phyloP scores from a whole-genome alignment of 768 basidiomycete species.

The Gloeophyllum trabeum region DNA sequence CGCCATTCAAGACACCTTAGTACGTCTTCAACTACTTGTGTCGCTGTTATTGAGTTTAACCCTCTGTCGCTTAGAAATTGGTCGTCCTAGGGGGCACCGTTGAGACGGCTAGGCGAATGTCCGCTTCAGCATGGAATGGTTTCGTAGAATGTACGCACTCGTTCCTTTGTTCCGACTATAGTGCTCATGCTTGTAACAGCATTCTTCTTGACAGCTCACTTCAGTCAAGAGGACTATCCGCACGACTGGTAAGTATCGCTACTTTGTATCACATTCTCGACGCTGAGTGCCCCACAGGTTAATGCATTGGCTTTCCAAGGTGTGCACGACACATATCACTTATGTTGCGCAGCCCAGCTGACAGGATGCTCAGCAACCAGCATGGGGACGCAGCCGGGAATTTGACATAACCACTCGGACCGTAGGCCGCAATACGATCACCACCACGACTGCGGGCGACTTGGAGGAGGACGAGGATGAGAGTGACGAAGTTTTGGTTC shows the following conservation, averaged over 20 bases:
- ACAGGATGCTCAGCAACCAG: constrained; percentile 56
- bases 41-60: background rate
- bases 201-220: constrained; percentile 85
- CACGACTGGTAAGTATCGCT: constrained; percentile 56
- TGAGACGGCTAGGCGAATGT: constrained; percentile 73
- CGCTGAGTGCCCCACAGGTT: constrained; percentile 36
- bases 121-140: constrained; percentile 80
- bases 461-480: constrained; percentile 70
- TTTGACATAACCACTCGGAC: constrained; percentile 85
- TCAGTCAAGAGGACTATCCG: constrained; percentile 80
- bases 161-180: background rate
- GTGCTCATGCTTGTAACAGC: constrained; percentile 27
- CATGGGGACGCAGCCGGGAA: constrained; percentile 81
- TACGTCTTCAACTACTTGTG: constrained; percentile 19
- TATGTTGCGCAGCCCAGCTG: constrained; percentile 1
- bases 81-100: constrained; percentile 87
- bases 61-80: constrained; percentile 45
- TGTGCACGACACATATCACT: constrained; percentile 16
- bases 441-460: constrained; percentile 61
- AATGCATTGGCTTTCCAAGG: constrained; percentile 87
- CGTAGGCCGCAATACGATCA: constrained; percentile 50
- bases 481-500: constrained; percentile 48
- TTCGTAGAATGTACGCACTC: constrained; percentile 68
- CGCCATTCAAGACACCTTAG: constrained; percentile 72
- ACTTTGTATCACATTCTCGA: background rate